Percentiles rank a stretch among this genome's conserved stretches.
These are phyloP conservation scores for Leccinum rimulosum DNA, from an alignment of 768 basidiomycete genomes.

Conservation along the genomic window DNA sequence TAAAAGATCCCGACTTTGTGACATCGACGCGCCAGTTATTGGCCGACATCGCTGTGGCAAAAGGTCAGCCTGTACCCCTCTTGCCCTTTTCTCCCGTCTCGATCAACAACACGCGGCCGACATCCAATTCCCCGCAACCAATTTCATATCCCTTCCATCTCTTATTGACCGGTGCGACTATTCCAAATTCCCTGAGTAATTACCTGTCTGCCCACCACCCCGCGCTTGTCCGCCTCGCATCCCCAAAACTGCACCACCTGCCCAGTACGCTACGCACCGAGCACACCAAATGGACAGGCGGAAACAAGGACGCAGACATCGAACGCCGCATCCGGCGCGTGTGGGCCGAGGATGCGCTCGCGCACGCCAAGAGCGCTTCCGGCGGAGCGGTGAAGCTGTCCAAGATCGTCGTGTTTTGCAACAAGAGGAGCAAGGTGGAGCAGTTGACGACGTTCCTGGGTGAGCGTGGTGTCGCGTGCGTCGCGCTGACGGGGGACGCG, in stretches of 20 bases:
- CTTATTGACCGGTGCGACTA: slow-evolving; percentile 81
- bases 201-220: slow-evolving; percentile 68
- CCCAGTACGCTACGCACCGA: slow-evolving; percentile 69
- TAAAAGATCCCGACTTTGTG: slow-evolving; percentile 86
- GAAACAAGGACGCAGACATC: slow-evolving; percentile 79
- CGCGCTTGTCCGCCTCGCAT: slow-evolving; percentile 65
- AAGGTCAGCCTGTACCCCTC: slow-evolving; percentile 33
- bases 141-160: slow-evolving; percentile 73
- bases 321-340: slow-evolving; percentile 69
- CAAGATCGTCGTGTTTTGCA: slow-evolving; percentile 82
- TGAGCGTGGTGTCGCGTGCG: slow-evolving; percentile 57
- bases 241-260: slow-evolving; percentile 76
- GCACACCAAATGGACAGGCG: slow-evolving; percentile 73
- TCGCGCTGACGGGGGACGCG: slow-evolving; percentile 64
- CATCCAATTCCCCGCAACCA: slow-evolving; percentile 12
- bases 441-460: slow-evolving; percentile 58
- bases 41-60: slow-evolving; percentile 65
- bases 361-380: slow-evolving; percentile 24
- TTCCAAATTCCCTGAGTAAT: slow-evolving; percentile 69
- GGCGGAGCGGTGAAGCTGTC: slow-evolving; percentile 39
- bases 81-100: slow-evolving; percentile 19
- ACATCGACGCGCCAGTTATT: slow-evolving; percentile 69
- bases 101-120: slow-evolving; percentile 4
- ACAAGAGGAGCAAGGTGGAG: slow-evolving; percentile 66
- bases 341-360: slow-evolving; percentile 65